Conservation (phyloP, 2,329 filamentous ascomycete species). For the Catunica adiposa region DNA sequence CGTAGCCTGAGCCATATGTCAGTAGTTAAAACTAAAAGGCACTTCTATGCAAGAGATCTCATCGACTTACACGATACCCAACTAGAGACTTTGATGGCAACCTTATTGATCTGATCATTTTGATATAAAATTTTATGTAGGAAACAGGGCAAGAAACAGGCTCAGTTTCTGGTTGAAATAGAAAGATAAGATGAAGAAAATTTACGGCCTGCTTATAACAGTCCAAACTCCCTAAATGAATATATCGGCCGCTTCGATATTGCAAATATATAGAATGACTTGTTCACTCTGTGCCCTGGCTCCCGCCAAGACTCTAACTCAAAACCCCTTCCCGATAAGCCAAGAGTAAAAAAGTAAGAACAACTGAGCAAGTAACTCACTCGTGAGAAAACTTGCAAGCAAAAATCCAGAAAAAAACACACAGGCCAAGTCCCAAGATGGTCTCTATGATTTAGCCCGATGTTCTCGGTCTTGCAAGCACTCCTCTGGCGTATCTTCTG, state of each 20-base stretch:
- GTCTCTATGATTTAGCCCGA: not conserved
- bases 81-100: not conserved
- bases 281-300: not conserved
- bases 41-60: not conserved
- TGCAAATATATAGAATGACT: not conserved
- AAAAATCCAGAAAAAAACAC: not conserved
- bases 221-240: no score
- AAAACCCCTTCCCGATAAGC: not conserved
- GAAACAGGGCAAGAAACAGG: not conserved
- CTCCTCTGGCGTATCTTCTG: not conserved
- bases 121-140: not conserved
- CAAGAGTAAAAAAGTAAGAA: not conserved
- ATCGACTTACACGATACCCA: not conserved
- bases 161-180: not conserved
- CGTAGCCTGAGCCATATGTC: not conserved
- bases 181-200: no score
- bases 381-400: not conserved
- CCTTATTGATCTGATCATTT: not conserved
- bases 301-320: not conserved
- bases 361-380: no score
- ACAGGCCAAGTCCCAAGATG: constrained; percentile 1
- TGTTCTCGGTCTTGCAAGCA: not conserved
- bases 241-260: not conserved
- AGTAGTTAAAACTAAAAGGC: not conserved
- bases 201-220: no score